Evolutionary conservation across 164 flowering plant genomes (phyloP), one percentile per base, ranked within the genome.

Genomic region (Vitis rotundifolia): DNA sequence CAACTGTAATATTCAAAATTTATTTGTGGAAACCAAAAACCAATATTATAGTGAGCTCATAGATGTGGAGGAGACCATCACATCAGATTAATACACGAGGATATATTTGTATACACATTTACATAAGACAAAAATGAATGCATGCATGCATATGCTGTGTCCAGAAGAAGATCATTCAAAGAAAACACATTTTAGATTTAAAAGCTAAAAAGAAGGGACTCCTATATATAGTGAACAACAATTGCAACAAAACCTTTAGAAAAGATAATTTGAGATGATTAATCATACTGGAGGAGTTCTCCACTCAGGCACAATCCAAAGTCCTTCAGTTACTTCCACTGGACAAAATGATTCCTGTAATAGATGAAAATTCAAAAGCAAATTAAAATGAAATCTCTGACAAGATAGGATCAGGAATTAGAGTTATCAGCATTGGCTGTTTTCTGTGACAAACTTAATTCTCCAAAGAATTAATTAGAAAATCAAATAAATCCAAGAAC

Each of bases 271-370:
- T 56, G 50, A 60, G 59, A 49, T 60, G 44, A 37, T 37, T 37
- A 75, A 73, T 69, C 89, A 75, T 92, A 91, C 98, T 6, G 88
- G 88, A 63, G 95, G 90, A 61, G 77, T 78, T 69, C 62, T 82
- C 98, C 97, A 92, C 81, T 92, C 87, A 9, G 98, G 98, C 71
- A 94, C 92, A 60, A 89, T 82, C 98, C 97, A 94, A 61, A 92
- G 79, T 63, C 84, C 86, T 67, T 88, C 80, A 12, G 81, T 74
- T 16, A 94, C 79, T 80, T 89, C 79, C 56, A 91, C 87, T 5
- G 98, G 97, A 73, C 76, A 75, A 84, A 94, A 94, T 65, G 91
- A 85, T 75, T 92, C 98, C 98, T 92, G 88, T 44, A 67, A 76
- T 61, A 72, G 31, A 52, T 49, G n/a, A 62, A 67, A 68, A 66